Evolutionary conservation across 345 rosid species (phyloP).

Genomic region (Ricinus communis): DNA sequence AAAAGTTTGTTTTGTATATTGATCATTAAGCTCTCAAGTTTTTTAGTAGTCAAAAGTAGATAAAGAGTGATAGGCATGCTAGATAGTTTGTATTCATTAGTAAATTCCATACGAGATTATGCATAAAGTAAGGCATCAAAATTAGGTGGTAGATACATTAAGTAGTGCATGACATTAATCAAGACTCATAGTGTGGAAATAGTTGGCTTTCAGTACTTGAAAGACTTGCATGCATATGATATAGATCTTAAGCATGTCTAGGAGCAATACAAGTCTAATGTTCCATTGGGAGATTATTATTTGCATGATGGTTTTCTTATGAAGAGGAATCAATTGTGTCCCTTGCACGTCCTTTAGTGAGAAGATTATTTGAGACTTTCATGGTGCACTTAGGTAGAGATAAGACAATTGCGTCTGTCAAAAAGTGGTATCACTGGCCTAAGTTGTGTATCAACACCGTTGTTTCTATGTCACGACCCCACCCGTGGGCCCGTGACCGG

Average conservation of each 20-base stretch:
- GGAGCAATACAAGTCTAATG: no score
- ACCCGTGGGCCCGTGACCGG: no score
- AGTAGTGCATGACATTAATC: not conserved
- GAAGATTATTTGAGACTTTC: not conserved
- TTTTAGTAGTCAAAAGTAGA: not conserved
- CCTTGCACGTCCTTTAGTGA: no score
- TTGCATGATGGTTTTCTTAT: no score
- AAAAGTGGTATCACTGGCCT: not conserved
- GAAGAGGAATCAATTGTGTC: no score
- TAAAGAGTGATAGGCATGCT: not conserved
- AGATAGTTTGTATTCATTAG: no score
- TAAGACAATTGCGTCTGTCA: not conserved
- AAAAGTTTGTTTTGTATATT: not conserved
- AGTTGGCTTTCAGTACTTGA: not conserved
- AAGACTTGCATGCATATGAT: no score
- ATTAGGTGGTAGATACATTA: not conserved
- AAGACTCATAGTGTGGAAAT: no score
- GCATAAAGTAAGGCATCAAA: not conserved
- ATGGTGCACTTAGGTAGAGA: not conserved
- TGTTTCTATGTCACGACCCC: no score
- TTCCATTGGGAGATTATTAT: no score
- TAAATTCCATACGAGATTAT: no score
- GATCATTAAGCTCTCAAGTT: not conserved
- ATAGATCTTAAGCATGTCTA: not conserved
- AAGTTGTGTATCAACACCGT: no score